Evolutionary conservation across 2,329 filamentous ascomycete genomes (phyloP), one percentile per base, ranked within the genome.

Genomic region (Colletotrichum eremochloae): DNA sequence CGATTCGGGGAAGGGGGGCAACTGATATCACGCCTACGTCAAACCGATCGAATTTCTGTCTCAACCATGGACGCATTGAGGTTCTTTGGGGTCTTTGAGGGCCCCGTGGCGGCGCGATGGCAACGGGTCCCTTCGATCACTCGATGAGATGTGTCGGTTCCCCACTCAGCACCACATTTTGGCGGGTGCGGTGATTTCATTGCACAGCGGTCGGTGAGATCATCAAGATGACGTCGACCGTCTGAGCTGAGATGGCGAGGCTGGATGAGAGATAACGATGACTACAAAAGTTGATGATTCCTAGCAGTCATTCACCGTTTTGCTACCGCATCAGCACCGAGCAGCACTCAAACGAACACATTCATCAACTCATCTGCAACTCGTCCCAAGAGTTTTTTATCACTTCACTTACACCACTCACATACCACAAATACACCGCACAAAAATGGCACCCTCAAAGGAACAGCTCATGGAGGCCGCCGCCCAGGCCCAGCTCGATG

Each of bases 401-500:
- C 57, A 42, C 36, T 57, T 24, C 38, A 60, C 38, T 46, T 40
- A 42, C 18, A 42, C 31, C 24, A 38, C 48, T 2, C 7, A 46
- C 24, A 38, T 31, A 44, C 58, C 18, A 46, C 20, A 24, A 48
- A 24, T 15, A 48, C 20, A 46, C 15, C 36, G 31, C 33, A 60
- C 53, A 69, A 55, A 71, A 71, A 81, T 81, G 79, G 75, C 75
- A 50, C 72, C 70, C 33, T 70, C 75, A 75, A 68, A 78, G 76
- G 78, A 83, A 40, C 79, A 83, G 71, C 82, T 84, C 68, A 81
- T 82, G 72, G 76, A 83, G 65, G 84, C 87, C 67, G 82, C 85
- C 68, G 78, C 82, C 44, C 77, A 85, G 75, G 84, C 86, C 56
- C 84, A 87, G 80, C 77, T 77, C 64, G 84, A 87, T 75, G 80